phyloP scores from a whole-genome alignment of 495 filamentous ascomycete genomes.

The Lasiosphaeria ovina region DNA sequence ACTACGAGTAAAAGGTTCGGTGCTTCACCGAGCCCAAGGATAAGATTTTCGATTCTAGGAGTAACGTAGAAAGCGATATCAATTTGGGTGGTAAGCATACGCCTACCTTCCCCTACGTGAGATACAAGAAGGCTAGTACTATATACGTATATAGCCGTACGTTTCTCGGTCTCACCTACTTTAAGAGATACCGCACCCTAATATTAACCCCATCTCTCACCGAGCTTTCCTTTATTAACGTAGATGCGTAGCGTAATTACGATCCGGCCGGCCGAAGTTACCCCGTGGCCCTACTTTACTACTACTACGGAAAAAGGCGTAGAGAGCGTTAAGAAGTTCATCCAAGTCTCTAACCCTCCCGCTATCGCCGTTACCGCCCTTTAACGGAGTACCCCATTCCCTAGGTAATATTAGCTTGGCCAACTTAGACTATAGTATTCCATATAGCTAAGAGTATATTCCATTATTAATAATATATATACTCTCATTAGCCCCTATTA shows the following conservation, averaged over 20 bases:
- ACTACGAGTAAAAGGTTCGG: conserved; percentile 26
- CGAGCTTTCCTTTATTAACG: background rate
- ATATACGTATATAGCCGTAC: conserved; percentile 24
- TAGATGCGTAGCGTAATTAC: conserved; percentile 16
- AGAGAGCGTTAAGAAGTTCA: conserved; percentile 3
- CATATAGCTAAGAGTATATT: background rate
- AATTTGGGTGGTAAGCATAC: conserved; percentile 14
- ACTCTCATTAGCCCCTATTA: background rate
- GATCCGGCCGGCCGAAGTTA: conserved; percentile 22
- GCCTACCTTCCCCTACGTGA: conserved; percentile 15
- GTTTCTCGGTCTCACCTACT: no score
- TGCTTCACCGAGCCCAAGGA: conserved; percentile 19
- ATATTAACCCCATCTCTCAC: background rate
- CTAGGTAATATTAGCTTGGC: background rate
- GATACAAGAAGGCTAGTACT: conserved; percentile 22
- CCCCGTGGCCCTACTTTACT: conserved; percentile 8
- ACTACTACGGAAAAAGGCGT: conserved; percentile 10
- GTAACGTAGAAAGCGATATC: conserved; percentile 11
- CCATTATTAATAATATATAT: background rate
- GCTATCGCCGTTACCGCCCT: background rate
- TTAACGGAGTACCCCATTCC: background rate
- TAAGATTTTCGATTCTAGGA: conserved; percentile 7
- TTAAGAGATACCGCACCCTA: no score
- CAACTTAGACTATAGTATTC: background rate
- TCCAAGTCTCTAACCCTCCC: conserved; percentile 7